These are phyloP conservation scores for Nemania diffusa DNA, from an alignment of 2,329 filamentous ascomycete species.

Conservation along the genomic window DNA sequence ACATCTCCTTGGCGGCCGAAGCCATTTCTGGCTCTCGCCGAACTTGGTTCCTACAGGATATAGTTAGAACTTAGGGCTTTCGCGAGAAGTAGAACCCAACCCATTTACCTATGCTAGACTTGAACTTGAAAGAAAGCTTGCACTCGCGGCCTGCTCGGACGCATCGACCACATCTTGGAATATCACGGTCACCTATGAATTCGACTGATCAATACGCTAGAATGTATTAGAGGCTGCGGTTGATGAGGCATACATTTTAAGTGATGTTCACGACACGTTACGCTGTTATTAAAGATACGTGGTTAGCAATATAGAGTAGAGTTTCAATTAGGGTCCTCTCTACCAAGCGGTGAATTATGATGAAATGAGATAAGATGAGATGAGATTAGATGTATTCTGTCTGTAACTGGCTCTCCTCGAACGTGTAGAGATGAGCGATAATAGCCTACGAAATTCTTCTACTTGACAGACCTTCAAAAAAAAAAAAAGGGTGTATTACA, in stretches of 20 bases:
- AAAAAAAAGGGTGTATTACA: not conserved
- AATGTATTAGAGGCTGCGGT: constrained; percentile 1
- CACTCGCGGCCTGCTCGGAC: constrained; percentile 49
- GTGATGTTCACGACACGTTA: constrained; percentile 60
- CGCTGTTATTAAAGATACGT: constrained; percentile 47
- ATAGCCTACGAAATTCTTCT: not conserved
- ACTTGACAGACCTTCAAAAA: not conserved
- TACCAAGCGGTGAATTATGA: no score
- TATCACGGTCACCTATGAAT: constrained; percentile 54
- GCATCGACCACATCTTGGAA: constrained; percentile 49
- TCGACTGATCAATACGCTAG: constrained; percentile 35
- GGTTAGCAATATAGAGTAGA: constrained; percentile 30
- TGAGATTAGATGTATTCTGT: not conserved
- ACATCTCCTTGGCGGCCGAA: constrained; percentile 45
- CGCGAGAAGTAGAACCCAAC: not conserved
- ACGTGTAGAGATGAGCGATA: not conserved
- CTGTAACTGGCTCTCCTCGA: not conserved
- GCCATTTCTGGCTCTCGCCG: constrained; percentile 47
- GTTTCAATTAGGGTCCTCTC: not conserved
- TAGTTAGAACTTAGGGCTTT: constrained; percentile 18
- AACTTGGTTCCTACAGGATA: constrained; percentile 40
- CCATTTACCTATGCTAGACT: constrained; percentile 46
- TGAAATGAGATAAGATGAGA: no score
- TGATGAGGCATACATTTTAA: constrained; percentile 54
- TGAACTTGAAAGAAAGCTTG: constrained; percentile 50